These are phyloP conservation scores for Zasmidium cellare DNA, from an alignment of 2,329 filamentous ascomycete species.

Conservation along the genomic window DNA sequence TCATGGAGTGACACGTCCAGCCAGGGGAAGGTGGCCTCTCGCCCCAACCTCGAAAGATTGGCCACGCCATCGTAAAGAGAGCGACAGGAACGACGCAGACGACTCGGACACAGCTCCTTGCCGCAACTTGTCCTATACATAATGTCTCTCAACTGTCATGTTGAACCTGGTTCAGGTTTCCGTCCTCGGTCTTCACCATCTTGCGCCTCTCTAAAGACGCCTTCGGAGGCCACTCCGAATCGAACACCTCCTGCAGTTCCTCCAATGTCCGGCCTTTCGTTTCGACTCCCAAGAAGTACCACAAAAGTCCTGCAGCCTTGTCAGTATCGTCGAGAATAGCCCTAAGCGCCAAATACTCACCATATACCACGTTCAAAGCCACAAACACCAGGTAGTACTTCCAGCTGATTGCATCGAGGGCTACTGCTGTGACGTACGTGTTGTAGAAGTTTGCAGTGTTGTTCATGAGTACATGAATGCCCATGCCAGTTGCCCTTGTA, in stretches of 20 bases:
- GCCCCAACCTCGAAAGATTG: too few relatives aligned
- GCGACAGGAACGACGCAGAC: too few relatives aligned
- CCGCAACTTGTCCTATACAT: too few relatives aligned
- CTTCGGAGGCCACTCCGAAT: slow-evolving; percentile 41
- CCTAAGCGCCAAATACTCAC: slow-evolving; percentile 20
- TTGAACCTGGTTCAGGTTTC: slow-evolving; percentile 2
- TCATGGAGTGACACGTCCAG: too few relatives aligned
- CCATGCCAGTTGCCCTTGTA: slow-evolving; percentile 48
- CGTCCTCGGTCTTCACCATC: slow-evolving; percentile 8
- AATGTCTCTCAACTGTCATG: too few relatives aligned
- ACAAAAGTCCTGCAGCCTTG: not conserved
- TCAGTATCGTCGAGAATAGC: slow-evolving; percentile 1
- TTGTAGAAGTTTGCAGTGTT: slow-evolving; percentile 46
- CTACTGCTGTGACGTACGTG: slow-evolving; percentile 34
- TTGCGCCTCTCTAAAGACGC: slow-evolving; percentile 22
- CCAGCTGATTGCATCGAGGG: slow-evolving; percentile 28
- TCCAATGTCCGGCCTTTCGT: slow-evolving; percentile 45
- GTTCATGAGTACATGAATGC: slow-evolving; percentile 45
- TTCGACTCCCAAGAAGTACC: slow-evolving; percentile 38
- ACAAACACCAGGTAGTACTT: slow-evolving; percentile 31
- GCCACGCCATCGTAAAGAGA: too few relatives aligned
- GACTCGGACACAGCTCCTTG: too few relatives aligned
- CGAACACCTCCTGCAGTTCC: slow-evolving; percentile 48
- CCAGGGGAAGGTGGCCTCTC: too few relatives aligned
- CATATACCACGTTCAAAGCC: slow-evolving; percentile 36